Percentiles rank a stretch among this genome's conserved stretches.
Conservation (phyloP, 148 eudicot species). For the Vaccinium corymbosum region DNA sequence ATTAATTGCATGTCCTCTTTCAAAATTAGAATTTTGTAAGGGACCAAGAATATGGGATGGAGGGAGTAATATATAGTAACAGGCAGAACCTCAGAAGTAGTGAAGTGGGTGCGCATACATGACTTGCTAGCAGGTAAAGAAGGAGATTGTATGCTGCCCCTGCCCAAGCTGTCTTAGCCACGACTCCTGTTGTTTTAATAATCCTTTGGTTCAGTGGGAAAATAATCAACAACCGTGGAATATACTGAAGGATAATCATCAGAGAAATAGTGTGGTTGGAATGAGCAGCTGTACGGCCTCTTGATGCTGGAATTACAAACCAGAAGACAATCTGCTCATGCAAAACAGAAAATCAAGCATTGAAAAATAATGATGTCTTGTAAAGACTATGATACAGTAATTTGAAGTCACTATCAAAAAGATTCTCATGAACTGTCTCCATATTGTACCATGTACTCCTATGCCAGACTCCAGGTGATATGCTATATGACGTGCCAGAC, state of each 20-base stretch:
- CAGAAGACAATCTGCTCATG: slow-evolving; percentile 60
- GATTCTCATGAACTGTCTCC: background rate
- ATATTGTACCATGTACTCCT: background rate
- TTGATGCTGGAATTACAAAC: slow-evolving; percentile 50
- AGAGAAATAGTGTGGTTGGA: slow-evolving; percentile 59
- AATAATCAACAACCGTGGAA: slow-evolving; percentile 72
- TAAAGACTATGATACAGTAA: background rate
- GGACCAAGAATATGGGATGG: background rate
- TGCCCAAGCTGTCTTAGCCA: slow-evolving; percentile 79
- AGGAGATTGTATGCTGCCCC: slow-evolving; percentile 85
- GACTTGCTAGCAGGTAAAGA: slow-evolving; percentile 72
- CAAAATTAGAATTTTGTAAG: background rate
- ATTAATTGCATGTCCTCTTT: background rate
- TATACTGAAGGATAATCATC: slow-evolving; percentile 64
- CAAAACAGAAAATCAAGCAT: background rate
- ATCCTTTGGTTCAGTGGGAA: slow-evolving; percentile 70
- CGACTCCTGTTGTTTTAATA: slow-evolving; percentile 68
- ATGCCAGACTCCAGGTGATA: background rate
- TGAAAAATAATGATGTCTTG: background rate
- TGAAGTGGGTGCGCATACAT: slow-evolving; percentile 49
- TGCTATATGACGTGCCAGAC: background rate
- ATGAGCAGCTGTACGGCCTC: slow-evolving; percentile 31
- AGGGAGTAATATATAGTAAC: background rate
- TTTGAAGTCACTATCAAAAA: background rate
- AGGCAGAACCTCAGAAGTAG: background rate